phyloP scores from a whole-genome alignment of 805 yeast species.

The Barnettozyma vustinii region DNA sequence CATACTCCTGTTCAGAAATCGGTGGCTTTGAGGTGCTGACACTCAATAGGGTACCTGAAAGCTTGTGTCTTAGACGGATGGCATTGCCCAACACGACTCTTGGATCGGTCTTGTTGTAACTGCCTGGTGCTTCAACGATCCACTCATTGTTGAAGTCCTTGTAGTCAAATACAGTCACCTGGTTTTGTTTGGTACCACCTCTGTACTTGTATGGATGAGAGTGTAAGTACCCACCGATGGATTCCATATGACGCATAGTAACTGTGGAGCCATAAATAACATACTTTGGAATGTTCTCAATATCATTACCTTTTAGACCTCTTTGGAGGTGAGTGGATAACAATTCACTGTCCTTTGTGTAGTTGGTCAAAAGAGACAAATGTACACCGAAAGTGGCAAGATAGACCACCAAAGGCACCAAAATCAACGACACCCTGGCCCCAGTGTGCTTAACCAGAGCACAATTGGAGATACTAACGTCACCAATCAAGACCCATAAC shows the following conservation, averaged over 20 bases:
- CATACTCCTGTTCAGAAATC: constrained; percentile 84
- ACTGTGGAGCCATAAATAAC: constrained; percentile 70
- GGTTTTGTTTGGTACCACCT: constrained; percentile 68
- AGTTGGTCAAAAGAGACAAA: constrained; percentile 38
- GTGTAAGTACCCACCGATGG: constrained; percentile 75
- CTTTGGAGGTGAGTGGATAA: constrained; percentile 68
- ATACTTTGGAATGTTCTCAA: constrained; percentile 47
- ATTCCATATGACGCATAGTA: constrained; percentile 62
- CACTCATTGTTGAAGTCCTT: constrained; percentile 66
- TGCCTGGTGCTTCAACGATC: constrained; percentile 47
- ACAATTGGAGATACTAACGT: constrained; percentile 41
- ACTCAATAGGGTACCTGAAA: constrained; percentile 62
- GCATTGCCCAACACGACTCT: constrained; percentile 31
- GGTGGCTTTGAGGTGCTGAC: constrained; percentile 77
- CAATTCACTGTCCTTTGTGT: constrained; percentile 53
- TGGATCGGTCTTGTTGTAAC: constrained; percentile 27
- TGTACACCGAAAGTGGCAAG: constrained; percentile 52
- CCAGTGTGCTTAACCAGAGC: constrained; percentile 36
- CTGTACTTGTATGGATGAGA: constrained; percentile 64
- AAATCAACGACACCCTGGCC: constrained; percentile 37
- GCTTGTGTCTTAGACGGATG: constrained; percentile 64
- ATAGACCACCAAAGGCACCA: constrained; percentile 57
- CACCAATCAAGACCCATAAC: constrained; percentile 69
- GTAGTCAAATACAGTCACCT: constrained; percentile 66
- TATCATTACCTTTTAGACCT: constrained; percentile 39